Percentiles rank a stretch among this genome's conserved stretches.
phyloP scores from a whole-genome alignment of 352 stramenopile genomes.

The Pythium insidiosum region DNA sequence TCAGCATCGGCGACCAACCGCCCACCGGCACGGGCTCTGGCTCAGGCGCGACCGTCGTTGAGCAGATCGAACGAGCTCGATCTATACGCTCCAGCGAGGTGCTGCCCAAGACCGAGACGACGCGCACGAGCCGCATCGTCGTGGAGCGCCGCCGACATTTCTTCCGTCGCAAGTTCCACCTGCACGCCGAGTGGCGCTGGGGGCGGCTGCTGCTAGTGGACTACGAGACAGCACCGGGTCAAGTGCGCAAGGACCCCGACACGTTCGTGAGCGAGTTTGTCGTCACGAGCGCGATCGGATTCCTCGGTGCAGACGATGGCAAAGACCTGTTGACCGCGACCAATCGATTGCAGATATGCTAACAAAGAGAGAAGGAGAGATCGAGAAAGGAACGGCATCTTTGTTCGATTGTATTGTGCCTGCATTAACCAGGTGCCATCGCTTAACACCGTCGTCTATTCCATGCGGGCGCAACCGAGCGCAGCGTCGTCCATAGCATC shows the following conservation, averaged over 20 bases:
- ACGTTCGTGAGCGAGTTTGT: slow-evolving; percentile 24
- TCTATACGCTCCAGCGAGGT: too few relatives aligned
- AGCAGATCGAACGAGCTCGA: too few relatives aligned
- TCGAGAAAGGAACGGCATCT: too few relatives aligned
- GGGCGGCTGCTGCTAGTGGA: slow-evolving; percentile 18
- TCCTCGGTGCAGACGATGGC: slow-evolving; percentile 3
- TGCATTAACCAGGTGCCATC: slow-evolving; percentile 91
- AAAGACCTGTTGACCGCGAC: background rate
- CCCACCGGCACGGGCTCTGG: too few relatives aligned
- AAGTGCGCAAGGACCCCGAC: slow-evolving; percentile 4
- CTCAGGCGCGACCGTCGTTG: too few relatives aligned
- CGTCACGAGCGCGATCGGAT: slow-evolving; percentile 24
- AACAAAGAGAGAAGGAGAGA: background rate
- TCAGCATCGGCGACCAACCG: too few relatives aligned
- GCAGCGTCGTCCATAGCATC: background rate
- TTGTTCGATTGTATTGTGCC: slow-evolving; percentile 38
- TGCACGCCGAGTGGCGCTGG: slow-evolving; percentile 18
- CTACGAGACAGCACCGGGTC: slow-evolving; percentile 2
- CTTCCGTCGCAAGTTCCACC: slow-evolving; percentile 10
- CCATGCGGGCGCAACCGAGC: slow-evolving; percentile 56
- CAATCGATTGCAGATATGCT: background rate
- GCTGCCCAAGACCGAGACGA: too few relatives aligned
- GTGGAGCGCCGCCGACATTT: too few relatives aligned
- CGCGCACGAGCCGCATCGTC: too few relatives aligned
- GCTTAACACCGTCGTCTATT: slow-evolving; percentile 91